Base-by-base conservation (phyloP, 1,139 yeast species). In the Hyphopichia buzzinii region DNA sequence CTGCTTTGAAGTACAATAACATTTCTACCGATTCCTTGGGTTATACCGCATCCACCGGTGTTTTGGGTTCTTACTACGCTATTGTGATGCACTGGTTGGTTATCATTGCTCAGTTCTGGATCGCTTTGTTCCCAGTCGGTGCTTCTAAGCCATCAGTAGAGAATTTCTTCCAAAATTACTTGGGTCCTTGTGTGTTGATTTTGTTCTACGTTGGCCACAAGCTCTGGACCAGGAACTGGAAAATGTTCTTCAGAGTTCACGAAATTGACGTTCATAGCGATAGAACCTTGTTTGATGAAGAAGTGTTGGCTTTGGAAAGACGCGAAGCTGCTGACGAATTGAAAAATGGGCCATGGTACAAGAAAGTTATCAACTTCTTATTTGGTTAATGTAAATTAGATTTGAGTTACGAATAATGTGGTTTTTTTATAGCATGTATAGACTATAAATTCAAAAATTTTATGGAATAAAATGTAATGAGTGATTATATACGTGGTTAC, bases 71-170 rank as follows among this genome's bases (percentile, higher is more conserved):
- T 3, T 52, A 50, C 35, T 60, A 58, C 38, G 66, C 73, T 21
- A 55, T 67, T 35, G 35, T 57, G 7, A 59, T 67, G 50, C 65
- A 63, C 46, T 34, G 51, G 14, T 55, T 67, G 37, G 60, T 67
- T 34, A 57, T 69, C 43, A 55, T 69, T 27, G 72, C 68, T 24
- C 72, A 65, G 47, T 66, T 67, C 51, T 66, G 69, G 69, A 62
- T 66, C 42, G 68, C 72, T 2, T 57, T 66, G 38, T 67, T 43
- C 54, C 72, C 72, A n/a, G 48, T 55, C 27, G 62, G 62, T 5
- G 57, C 57, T 2, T 46, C 49, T 8, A 54, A 48, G 29, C 59
- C 68, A 12, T 49, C 54, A 41, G 70, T 57, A 16, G 42, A 48
- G 37, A 51, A 48, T 42, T 67, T 66, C 45, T 67, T 67, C 59